Evolutionary conservation across 2,329 filamentous ascomycete genomes (phyloP).

Genomic region (Ophiostoma tasmaniense): DNA sequence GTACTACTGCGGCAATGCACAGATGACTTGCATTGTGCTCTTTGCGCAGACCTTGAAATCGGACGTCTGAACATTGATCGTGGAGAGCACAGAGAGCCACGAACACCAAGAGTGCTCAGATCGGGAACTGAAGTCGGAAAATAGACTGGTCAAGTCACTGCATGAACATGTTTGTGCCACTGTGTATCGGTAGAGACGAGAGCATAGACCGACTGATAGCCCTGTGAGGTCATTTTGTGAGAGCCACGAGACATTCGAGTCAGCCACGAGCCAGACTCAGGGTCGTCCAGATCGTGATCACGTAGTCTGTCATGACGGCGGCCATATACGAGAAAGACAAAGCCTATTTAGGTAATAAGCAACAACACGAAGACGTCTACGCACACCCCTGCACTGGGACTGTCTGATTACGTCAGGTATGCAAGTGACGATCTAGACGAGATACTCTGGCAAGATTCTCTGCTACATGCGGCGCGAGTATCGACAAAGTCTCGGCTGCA

Average conservation of each 20-base stretch:
- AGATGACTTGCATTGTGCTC: neutral
- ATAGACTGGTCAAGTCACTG: neutral
- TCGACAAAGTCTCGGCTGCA: neutral
- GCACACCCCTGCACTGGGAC: neutral
- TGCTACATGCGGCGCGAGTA: neutral
- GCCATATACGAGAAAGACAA: neutral
- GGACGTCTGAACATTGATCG: neutral
- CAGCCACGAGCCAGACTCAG: neutral
- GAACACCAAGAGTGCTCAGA: neutral
- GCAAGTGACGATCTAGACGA: neutral
- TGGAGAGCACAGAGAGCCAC: neutral
- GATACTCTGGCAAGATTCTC: neutral
- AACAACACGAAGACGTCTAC: neutral
- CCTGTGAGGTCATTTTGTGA: neutral
- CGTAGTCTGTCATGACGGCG: neutral
- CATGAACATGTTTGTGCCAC: neutral
- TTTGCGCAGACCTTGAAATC: neutral
- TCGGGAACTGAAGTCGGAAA: neutral
- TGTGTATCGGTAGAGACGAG: neutral
- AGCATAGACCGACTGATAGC: neutral
- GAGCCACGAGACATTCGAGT: neutral
- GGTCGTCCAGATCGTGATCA: slow-evolving; percentile 1
- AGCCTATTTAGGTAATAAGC: neutral
- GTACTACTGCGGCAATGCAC: neutral
- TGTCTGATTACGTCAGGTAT: neutral